Percentiles rank a stretch among this genome's conserved stretches.
Conservation (phyloP, 164 flowering plant genomes). For the Stephania cephalantha region DNA sequence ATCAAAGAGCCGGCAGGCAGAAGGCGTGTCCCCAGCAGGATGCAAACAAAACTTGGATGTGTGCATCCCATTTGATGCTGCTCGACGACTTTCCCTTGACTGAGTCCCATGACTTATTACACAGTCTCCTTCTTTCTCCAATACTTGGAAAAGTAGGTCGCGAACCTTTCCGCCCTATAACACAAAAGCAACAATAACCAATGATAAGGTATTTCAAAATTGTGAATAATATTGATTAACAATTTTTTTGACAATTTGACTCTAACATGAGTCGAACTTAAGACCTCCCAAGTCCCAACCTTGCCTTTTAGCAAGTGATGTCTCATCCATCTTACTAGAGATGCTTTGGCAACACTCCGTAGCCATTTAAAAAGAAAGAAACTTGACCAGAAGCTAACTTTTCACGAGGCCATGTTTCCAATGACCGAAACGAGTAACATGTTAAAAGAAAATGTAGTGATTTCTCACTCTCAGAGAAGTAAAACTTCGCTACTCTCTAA, state of each 20-base stretch:
- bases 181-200: background rate
- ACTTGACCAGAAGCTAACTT: background rate
- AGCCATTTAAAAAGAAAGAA: background rate
- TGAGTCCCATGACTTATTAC: constrained; percentile 92
- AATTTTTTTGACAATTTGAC: no score
- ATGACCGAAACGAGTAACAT: background rate
- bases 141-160: constrained; percentile 76
- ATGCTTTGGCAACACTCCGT: no score
- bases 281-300: no score
- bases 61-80: constrained; percentile 92
- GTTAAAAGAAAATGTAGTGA: background rate
- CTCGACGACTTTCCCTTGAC: constrained; percentile 89
- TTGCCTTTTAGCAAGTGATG: no score
- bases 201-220: no score
- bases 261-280: no score
- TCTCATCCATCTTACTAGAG: no score
- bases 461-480: background rate
- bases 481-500: background rate
- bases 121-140: constrained; percentile 70
- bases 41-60: constrained; percentile 91
- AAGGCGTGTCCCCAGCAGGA: constrained; percentile 99
- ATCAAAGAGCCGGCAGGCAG: constrained; percentile 98
- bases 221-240: no score
- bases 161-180: constrained; percentile 93
- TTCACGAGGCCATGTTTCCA: background rate